These are phyloP conservation scores for Fusarium proliferatum DNA, from an alignment of 2,329 filamentous ascomycete species.

Conservation along the genomic window DNA sequence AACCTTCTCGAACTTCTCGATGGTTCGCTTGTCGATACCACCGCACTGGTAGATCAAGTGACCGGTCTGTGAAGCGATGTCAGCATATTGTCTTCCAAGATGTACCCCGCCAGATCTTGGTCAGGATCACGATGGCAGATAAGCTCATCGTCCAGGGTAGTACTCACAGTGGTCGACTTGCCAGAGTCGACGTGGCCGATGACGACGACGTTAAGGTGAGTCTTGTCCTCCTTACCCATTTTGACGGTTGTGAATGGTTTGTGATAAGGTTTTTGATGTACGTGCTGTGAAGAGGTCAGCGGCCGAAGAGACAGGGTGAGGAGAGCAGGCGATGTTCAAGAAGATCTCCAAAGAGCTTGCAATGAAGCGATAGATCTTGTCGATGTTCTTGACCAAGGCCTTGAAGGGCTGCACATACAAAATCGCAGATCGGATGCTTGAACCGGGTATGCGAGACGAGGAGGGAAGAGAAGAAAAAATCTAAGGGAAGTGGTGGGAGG, in stretches of 20 bases:
- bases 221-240: constrained; percentile 89
- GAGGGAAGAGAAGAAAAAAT: constrained; percentile 53
- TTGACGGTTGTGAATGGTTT: constrained; percentile 49
- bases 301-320: background rate
- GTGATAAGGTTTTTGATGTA: constrained; percentile 37
- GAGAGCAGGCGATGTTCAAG: constrained; percentile 7
- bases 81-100: constrained; percentile 16
- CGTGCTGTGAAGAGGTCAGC: constrained; percentile 42
- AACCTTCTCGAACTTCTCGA: constrained; percentile 99
- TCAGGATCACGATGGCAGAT: constrained; percentile 15
- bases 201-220: constrained; percentile 97
- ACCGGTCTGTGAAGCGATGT: constrained; percentile 65
- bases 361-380: constrained; percentile 17
- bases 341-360: constrained; percentile 3
- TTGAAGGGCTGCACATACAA: constrained; percentile 46
- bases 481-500: constrained; percentile 52
- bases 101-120: constrained; percentile 19
- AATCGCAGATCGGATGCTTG: constrained; percentile 58
- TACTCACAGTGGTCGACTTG: constrained; percentile 95
- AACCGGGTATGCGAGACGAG: constrained; percentile 59
- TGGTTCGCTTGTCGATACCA: constrained; percentile 99
- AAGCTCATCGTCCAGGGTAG: constrained; percentile 28
- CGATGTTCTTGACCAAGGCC: constrained; percentile 22
- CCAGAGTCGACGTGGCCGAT: constrained; percentile 99
- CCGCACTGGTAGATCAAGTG: constrained; percentile 99